Conservation (phyloP, 2,329 filamentous ascomycete species). For the Colletotrichum cereale region DNA sequence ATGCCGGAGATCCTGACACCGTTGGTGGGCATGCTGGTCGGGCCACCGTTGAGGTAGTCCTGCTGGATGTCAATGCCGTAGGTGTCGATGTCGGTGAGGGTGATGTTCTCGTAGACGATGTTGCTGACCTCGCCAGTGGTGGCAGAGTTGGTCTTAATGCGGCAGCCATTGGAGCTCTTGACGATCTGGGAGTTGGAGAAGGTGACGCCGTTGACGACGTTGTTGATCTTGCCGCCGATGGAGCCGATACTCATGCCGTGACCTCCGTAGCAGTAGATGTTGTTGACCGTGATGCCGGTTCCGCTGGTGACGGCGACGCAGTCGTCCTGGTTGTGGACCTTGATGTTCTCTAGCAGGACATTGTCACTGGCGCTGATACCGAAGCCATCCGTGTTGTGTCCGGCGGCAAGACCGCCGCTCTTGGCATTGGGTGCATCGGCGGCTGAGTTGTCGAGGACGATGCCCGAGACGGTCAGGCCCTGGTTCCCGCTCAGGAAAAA, state of each 20-base stretch:
- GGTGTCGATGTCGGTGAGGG: constrained; percentile 26
- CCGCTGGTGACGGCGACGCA: constrained; percentile 60
- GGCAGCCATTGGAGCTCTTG: constrained; percentile 57
- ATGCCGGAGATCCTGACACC: constrained; percentile 31
- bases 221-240: constrained; percentile 53
- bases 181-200: constrained; percentile 56
- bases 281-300: constrained; percentile 54
- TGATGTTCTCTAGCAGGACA: constrained; percentile 52
- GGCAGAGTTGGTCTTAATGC: constrained; percentile 60
- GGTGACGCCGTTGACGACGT: constrained; percentile 57
- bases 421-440: constrained; percentile 32
- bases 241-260: constrained; percentile 62
- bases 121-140: constrained; percentile 55
- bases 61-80: constrained; percentile 39
- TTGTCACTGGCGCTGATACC: constrained; percentile 54
- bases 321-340: constrained; percentile 57
- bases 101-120: constrained; percentile 54
- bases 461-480: constrained; percentile 19
- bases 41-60: constrained; percentile 40
- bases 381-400: constrained; percentile 60
- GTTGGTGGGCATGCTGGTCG: constrained; percentile 33
- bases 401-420: constrained; percentile 33
- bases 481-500: constrained; percentile 35
- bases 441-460: constrained; percentile 34
- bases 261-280: constrained; percentile 58